phyloP scores from a whole-genome alignment of 192 early-diverging fungal species.

The Rhizophagus clarus region DNA sequence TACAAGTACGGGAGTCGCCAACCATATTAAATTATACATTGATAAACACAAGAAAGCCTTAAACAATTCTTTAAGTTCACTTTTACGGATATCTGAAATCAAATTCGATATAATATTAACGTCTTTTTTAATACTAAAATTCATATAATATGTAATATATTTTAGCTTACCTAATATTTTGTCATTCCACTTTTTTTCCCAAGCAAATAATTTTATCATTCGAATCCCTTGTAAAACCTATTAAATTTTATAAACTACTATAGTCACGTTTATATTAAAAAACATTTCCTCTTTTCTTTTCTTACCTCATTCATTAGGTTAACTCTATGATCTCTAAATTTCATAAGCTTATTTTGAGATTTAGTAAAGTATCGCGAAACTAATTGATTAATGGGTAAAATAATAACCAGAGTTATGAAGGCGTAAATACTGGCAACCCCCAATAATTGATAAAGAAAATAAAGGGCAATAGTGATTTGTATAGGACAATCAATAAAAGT shows the following conservation, averaged over 20 bases:
- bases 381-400: slow-evolving; percentile 35
- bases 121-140: no score
- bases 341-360: slow-evolving; percentile 61
- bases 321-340: slow-evolving; percentile 65
- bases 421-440: slow-evolving; percentile 53
- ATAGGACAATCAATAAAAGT: slow-evolving; percentile 58
- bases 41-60: slow-evolving; percentile 19
- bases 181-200: slow-evolving; percentile 61
- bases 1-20: slow-evolving; percentile 61
- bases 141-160: no score
- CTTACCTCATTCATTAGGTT: slow-evolving; percentile 64
- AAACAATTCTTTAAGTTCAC: slow-evolving; percentile 38
- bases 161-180: slow-evolving; percentile 70
- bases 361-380: slow-evolving; percentile 31
- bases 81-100: slow-evolving; percentile 37
- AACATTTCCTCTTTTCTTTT: no score
- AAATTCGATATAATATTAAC: slow-evolving; percentile 34
- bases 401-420: slow-evolving; percentile 40
- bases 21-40: slow-evolving; percentile 50
- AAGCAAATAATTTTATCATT: slow-evolving; percentile 91
- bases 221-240: slow-evolving; percentile 75
- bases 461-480: slow-evolving; percentile 64
- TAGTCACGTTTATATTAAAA: no score
- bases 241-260: not conserved
- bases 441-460: slow-evolving; percentile 74